Base-by-base conservation (phyloP, 768 basidiomycete species). In the Dioszegia crocea region DNA sequence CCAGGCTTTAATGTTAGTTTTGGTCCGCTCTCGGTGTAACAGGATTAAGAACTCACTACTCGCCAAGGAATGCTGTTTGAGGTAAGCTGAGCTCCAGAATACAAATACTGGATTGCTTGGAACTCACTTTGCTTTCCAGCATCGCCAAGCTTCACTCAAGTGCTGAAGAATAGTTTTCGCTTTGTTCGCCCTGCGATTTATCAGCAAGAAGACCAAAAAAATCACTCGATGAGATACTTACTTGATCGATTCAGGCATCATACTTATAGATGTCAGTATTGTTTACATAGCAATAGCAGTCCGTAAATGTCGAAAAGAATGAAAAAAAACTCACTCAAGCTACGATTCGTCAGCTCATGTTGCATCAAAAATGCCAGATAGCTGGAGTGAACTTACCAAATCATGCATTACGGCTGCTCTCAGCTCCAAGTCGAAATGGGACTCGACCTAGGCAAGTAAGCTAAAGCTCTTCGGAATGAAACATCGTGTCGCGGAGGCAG, bases 361-460 rank as follows among this genome's bases (percentile, higher is more conserved):
- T 17, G 27, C 17, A 12, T 10, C 10, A 31, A 33, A 45, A 27
- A 10, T 31, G 33, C 6, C 33, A 14, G 33, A 33, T 6, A 33
- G 33, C 33, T 33, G n/a, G n/a, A n/a, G n/a, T n/a, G 6, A 33
- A 33, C 33, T 33, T 14, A 33, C 33, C 33, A 33, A 33, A 14
- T 99, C 94, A 79, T 97, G 94, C 96, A 99, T 98, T 69, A 99
- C 94, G 46, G 96, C 93, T 0, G 96, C 96, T 54, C 96, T 87
- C 43, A 99, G 80, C 75, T 99, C 96, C 33, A 99, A 82, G 77
- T 99, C 96, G 69, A 93, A 98, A 76, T 99, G 96, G 9, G 92
- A 96, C 78, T 99, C 96, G 14, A 98, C 96, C 33, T 29, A 10
- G 40, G 40, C 21, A 21, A 43, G 16, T 43, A 6, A 43, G 40